Conservation (phyloP, 768 basidiomycete genomes). For the Dentipellis fragilis region DNA sequence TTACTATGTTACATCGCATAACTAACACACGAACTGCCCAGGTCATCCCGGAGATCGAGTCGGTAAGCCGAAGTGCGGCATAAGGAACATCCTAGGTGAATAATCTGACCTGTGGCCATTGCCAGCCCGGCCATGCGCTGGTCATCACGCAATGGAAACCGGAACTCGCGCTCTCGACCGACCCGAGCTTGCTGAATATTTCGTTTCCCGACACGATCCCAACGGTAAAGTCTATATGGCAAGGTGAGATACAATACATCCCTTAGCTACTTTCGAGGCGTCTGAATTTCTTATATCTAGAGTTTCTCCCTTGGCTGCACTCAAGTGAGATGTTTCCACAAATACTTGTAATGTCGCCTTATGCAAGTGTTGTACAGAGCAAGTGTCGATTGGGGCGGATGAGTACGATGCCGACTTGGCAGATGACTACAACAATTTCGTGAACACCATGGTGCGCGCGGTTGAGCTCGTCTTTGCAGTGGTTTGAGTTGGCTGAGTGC, state of each 20-base stretch:
- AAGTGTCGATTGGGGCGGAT: constrained; percentile 38
- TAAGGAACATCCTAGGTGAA: too few species aligned
- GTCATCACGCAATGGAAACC: constrained; percentile 37
- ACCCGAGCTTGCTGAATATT: constrained; percentile 28
- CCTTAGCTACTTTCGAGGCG: background rate
- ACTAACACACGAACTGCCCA: background rate
- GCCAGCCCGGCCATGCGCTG: constrained; percentile 29
- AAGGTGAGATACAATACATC: constrained; percentile 21
- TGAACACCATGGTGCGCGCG: constrained; percentile 28
- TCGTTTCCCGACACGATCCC: constrained; percentile 32
- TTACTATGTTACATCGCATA: too few species aligned
- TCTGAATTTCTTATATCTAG: background rate
- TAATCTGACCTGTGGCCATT: background rate
- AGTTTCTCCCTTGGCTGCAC: background rate
- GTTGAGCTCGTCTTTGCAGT: background rate
- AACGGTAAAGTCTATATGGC: constrained; percentile 32
- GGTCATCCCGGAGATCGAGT: background rate
- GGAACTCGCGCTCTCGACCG: constrained; percentile 25
- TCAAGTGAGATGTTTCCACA: background rate
- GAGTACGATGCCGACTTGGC: constrained; percentile 29
- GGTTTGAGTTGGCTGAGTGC: background rate
- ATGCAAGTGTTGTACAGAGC: constrained; percentile 12
- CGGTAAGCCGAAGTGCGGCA: background rate
- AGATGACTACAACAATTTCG: constrained; percentile 31
- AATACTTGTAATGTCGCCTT: too few species aligned